Conservation (phyloP, 1,284 basidiomycete genomes). For the Cerrena zonata region DNA sequence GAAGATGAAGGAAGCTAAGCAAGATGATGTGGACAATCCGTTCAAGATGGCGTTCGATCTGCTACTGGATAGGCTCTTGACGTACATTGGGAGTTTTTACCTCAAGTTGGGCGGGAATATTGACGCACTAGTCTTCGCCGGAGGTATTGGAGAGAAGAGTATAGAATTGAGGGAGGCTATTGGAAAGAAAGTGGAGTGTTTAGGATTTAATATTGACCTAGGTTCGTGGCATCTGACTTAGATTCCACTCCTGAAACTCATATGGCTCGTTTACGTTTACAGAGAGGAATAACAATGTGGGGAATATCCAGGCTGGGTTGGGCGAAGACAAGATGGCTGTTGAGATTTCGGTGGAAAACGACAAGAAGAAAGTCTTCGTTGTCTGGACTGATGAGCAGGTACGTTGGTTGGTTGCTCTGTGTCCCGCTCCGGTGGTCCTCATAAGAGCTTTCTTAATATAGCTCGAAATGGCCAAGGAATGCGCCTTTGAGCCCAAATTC, state of each 20-base stretch:
- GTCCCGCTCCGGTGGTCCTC: background rate
- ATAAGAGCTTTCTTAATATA: slow-evolving; percentile 21
- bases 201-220: slow-evolving; percentile 53
- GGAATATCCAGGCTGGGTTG: slow-evolving; percentile 29
- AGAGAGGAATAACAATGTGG: slow-evolving; percentile 35
- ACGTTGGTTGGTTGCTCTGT: slow-evolving; percentile 3
- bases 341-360: slow-evolving; percentile 36
- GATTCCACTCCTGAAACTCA: background rate
- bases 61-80: slow-evolving; percentile 69
- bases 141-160: slow-evolving; percentile 79
- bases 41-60: slow-evolving; percentile 63
- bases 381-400: slow-evolving; percentile 60
- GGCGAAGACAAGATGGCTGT: slow-evolving; percentile 28
- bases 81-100: slow-evolving; percentile 70
- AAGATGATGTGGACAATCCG: slow-evolving; percentile 16
- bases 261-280: background rate
- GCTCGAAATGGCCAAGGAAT: slow-evolving; percentile 64
- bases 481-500: slow-evolving; percentile 38
- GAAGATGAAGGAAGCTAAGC: slow-evolving; percentile 19
- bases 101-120: slow-evolving; percentile 62
- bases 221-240: background rate
- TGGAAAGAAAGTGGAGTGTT: slow-evolving; percentile 43
- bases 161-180: slow-evolving; percentile 57
- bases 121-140: slow-evolving; percentile 79
- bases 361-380: slow-evolving; percentile 40